Conservation (phyloP, 805 yeast genomes). For the Wickerhamomyces chaumierensis region DNA sequence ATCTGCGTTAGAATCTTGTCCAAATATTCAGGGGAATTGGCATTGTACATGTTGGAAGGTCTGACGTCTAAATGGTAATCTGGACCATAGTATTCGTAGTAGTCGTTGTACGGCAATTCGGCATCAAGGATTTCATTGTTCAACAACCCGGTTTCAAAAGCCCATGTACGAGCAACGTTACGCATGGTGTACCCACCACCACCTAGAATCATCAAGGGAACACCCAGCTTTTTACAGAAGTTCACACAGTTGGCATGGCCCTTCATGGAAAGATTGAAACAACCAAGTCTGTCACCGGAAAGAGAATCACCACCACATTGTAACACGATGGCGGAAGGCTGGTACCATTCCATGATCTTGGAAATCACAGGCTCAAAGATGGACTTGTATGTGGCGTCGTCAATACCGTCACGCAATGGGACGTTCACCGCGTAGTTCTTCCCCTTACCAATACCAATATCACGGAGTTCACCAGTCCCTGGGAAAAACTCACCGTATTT, state of each 20-base stretch:
- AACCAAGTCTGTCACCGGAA: constrained; percentile 91
- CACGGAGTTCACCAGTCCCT: constrained; percentile 82
- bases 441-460: constrained; percentile 76
- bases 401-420: constrained; percentile 87
- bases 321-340: constrained; percentile 91
- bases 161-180: constrained; percentile 93
- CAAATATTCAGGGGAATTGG: constrained; percentile 85
- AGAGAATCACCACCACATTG: constrained; percentile 98
- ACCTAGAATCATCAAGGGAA: constrained; percentile 89
- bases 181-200: constrained; percentile 99
- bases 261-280: constrained; percentile 83
- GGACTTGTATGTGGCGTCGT: constrained; percentile 68
- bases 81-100: constrained; percentile 95
- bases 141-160: constrained; percentile 82
- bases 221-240: constrained; percentile 72
- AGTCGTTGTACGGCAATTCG: constrained; percentile 69
- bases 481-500: constrained; percentile 92
- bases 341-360: constrained; percentile 72
- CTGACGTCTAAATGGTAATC: constrained; percentile 91
- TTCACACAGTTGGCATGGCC: constrained; percentile 97
- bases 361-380: constrained; percentile 83
- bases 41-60: constrained; percentile 93
- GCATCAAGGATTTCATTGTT: constrained; percentile 67
- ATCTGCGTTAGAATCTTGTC: constrained; percentile 75
- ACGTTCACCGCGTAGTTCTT: constrained; percentile 77